Evolutionary conservation across 371 early-diverging fungal genomes (phyloP).

Genomic region (Saksenaea oblongispora): DNA sequence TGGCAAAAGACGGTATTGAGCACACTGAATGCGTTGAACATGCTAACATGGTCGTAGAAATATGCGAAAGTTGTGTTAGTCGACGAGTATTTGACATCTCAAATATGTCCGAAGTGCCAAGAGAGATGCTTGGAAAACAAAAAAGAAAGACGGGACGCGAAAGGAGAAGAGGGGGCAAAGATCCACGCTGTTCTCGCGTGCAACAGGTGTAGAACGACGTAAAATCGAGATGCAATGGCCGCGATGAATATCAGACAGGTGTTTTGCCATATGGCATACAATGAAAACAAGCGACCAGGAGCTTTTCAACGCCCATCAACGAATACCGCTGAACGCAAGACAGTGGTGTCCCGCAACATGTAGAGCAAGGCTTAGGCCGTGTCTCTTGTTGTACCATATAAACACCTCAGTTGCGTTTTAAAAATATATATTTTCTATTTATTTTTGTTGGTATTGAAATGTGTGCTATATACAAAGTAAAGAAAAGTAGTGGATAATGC

Average conservation of each 20-base stretch:
- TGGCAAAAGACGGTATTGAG: background rate
- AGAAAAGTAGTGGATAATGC: background rate
- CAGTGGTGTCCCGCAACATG: background rate
- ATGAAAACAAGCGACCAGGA: background rate
- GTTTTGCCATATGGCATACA: no score
- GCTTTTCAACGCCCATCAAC: background rate
- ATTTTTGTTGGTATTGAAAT: background rate
- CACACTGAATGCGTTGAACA: background rate
- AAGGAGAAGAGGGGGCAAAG: background rate
- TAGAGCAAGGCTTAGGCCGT: background rate
- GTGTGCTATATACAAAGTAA: background rate
- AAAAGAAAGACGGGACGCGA: background rate
- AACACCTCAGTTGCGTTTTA: no score
- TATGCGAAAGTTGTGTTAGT: background rate
- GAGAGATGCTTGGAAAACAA: background rate
- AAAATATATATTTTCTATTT: background rate
- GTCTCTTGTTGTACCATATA: no score
- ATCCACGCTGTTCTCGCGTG: background rate
- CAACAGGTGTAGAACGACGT: background rate
- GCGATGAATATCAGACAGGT: no score
- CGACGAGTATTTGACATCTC: conserved; percentile 6
- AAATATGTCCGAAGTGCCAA: conserved; percentile 2
- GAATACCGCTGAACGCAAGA: background rate
- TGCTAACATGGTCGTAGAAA: no score
- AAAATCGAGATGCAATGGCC: background rate